Conservation (phyloP, 805 yeast species). For the Metschnikowia sp. region DNA sequence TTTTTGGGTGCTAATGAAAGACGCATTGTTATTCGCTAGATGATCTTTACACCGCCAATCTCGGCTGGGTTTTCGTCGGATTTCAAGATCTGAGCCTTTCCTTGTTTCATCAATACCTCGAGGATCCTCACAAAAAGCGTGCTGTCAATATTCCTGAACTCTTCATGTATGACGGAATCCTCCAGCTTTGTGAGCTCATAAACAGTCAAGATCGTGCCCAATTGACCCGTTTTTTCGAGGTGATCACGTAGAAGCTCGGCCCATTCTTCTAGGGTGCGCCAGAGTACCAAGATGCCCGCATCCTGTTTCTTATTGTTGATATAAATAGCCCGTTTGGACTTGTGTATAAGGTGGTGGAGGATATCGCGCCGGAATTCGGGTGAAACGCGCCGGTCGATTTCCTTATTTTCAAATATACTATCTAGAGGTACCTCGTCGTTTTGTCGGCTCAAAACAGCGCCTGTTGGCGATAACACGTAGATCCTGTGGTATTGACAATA, state of each 20-base stretch:
- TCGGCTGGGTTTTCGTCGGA: slow-evolving; percentile 53
- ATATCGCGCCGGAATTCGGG: slow-evolving; percentile 55
- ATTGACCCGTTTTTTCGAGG: slow-evolving; percentile 71
- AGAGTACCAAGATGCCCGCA: slow-evolving; percentile 62
- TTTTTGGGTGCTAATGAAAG: neutral
- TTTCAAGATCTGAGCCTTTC: slow-evolving; percentile 70
- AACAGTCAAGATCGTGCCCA: slow-evolving; percentile 71
- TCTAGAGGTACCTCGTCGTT: slow-evolving; percentile 6
- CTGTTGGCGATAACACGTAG: slow-evolving; percentile 27
- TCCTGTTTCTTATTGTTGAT: slow-evolving; percentile 48
- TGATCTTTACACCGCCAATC: slow-evolving; percentile 76
- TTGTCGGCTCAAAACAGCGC: slow-evolving; percentile 30
- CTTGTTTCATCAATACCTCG: slow-evolving; percentile 57
- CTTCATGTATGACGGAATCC: slow-evolving; percentile 53
- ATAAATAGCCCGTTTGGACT: slow-evolving; percentile 54
- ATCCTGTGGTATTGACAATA: slow-evolving; percentile 56
- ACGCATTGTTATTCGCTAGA: slow-evolving; percentile 22
- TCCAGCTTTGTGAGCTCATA: slow-evolving; percentile 65
- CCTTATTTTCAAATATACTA: slow-evolving; percentile 48
- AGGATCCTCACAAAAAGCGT: slow-evolving; percentile 52
- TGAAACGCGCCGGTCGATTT: slow-evolving; percentile 51
- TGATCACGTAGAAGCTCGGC: slow-evolving; percentile 30
- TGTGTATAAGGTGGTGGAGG: slow-evolving; percentile 51
- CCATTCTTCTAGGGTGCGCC: slow-evolving; percentile 55
- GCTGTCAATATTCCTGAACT: slow-evolving; percentile 61